These are phyloP conservation scores for Saprolegnia parasitica DNA, from an alignment of 352 stramenopile genomes.

Conservation along the genomic window DNA sequence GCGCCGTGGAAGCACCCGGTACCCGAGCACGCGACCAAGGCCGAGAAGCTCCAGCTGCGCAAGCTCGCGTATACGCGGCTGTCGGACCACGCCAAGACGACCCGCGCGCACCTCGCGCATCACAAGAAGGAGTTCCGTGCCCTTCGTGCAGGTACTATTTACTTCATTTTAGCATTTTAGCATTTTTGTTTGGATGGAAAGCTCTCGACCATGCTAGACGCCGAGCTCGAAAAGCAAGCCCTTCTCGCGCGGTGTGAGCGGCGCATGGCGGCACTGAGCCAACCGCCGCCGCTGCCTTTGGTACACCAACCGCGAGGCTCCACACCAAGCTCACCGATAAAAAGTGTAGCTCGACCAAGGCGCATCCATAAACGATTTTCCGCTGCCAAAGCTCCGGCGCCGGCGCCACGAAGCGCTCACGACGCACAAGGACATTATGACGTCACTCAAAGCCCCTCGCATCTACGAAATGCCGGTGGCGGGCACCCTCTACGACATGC, in stretches of 20 bases:
- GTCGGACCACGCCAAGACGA: background rate
- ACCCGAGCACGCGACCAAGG: background rate
- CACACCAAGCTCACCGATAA: background rate
- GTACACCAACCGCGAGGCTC: too few relatives aligned
- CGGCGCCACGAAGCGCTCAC: constrained; percentile 1
- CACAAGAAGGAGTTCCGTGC: background rate
- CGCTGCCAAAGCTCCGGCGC: background rate
- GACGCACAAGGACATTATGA: background rate
- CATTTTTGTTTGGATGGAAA: too few relatives aligned
- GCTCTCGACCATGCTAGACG: background rate
- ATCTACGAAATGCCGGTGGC: constrained; percentile 11
- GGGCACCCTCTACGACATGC: constrained; percentile 9
- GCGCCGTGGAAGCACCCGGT: constrained; percentile 1
- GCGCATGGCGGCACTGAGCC: background rate
- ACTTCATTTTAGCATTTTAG: too few relatives aligned
- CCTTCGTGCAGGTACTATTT: background rate
- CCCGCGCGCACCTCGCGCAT: background rate
- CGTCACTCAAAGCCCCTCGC: background rate
- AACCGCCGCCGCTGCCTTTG: constrained; percentile 1
- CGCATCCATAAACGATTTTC: background rate
- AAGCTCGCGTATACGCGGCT: background rate
- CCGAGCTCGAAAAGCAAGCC: background rate
- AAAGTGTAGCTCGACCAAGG: too few relatives aligned
- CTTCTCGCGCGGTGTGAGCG: constrained; percentile 2
- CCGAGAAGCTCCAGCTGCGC: background rate